These are phyloP conservation scores for Casuarina cunninghamiana DNA, from an alignment of 306 rosid species.

Conservation along the genomic window DNA sequence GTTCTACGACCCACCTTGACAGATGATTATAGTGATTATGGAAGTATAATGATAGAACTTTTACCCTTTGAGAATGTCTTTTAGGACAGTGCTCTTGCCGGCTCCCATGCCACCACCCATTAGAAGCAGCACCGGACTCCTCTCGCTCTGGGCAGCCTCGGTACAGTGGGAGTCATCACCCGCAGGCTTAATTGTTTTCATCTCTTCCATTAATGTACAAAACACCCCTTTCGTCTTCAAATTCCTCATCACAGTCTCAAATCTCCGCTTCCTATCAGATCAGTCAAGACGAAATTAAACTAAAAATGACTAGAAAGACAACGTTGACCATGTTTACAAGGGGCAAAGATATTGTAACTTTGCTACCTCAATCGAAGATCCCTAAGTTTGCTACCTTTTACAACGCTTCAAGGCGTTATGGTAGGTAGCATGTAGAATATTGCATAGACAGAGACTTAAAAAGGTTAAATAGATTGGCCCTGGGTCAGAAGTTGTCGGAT, in stretches of 20 bases:
- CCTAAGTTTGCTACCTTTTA: no score
- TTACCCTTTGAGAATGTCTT: constrained; percentile 75
- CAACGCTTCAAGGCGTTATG: no score
- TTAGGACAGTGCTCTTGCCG: constrained; percentile 95
- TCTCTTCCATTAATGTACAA: constrained; percentile 76
- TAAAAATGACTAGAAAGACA: not conserved
- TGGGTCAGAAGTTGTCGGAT: no score
- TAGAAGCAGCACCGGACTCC: constrained; percentile 81
- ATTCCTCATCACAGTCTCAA: constrained; percentile 55
- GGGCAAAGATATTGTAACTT: not conserved
- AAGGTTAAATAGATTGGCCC: no score
- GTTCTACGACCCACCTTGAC: not conserved
- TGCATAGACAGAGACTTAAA: no score
- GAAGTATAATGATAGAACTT: not conserved
- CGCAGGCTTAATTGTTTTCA: constrained; percentile 52
- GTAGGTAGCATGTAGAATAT: no score
- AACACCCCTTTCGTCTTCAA: constrained; percentile 66
- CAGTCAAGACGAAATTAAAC: not conserved
- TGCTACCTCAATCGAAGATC: no score
- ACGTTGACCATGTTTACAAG: not conserved
- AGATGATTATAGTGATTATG: no score
- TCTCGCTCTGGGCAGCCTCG: constrained; percentile 44
- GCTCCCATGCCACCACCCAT: constrained; percentile 99
- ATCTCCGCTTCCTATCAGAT: constrained; percentile 60
- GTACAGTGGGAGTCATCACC: constrained; percentile 39